Evolutionary conservation across 2,329 filamentous ascomycete genomes (phyloP).

Genomic region (Ceratocystis eucalypticola): DNA sequence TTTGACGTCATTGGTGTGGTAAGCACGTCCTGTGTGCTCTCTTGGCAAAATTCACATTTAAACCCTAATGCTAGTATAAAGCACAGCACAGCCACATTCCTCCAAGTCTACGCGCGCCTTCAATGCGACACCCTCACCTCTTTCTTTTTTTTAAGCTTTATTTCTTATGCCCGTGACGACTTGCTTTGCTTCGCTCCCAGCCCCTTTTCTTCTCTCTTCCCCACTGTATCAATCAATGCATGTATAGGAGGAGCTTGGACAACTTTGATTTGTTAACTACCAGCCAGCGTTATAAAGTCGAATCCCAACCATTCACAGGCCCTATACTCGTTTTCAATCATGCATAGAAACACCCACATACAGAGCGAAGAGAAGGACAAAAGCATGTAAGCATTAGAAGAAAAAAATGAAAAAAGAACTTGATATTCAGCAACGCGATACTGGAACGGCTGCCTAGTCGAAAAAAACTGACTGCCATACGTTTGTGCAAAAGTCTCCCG

Average conservation of each 20-base stretch:
- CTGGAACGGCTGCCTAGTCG: background rate
- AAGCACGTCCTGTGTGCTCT: background rate
- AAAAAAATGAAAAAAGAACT: background rate
- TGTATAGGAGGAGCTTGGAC: background rate
- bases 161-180: background rate
- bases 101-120: background rate
- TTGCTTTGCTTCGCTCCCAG: background rate
- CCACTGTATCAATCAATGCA: background rate
- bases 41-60: too few species aligned
- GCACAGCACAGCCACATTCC: background rate
- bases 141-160: background rate
- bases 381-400: background rate
- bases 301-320: too few species aligned
- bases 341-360: too few species aligned
- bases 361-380: background rate
- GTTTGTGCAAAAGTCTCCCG: background rate
- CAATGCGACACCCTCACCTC: background rate
- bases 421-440: slow-evolving; percentile 4
- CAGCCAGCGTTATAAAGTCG: background rate
- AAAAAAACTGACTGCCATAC: background rate
- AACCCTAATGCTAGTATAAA: background rate
- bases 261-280: background rate
- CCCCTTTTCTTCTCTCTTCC: background rate
- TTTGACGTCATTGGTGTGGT: background rate
- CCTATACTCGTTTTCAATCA: too few species aligned